phyloP scores from a whole-genome alignment of 2,329 filamentous ascomycete genomes.

The Fusarium concolor region DNA sequence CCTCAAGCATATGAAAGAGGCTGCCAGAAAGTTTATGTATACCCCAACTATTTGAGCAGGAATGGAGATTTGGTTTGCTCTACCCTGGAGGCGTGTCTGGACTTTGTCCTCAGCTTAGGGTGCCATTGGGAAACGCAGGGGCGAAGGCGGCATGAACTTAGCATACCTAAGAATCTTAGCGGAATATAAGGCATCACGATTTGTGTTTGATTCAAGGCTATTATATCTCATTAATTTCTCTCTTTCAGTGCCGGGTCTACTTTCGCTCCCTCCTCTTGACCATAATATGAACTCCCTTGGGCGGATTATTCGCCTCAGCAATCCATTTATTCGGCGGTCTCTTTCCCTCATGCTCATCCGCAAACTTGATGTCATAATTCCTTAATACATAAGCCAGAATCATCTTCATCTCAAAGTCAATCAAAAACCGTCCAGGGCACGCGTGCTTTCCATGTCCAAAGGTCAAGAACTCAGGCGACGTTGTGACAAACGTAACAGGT shows the following conservation, averaged over 20 bases:
- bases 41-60: too few species aligned
- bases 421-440: conserved; percentile 48
- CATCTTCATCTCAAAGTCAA: conserved; percentile 51
- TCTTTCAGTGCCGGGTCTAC: not conserved
- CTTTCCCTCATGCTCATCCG: conserved; percentile 36
- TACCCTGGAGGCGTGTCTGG: too few species aligned
- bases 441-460: conserved; percentile 54
- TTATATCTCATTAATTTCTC: too few species aligned
- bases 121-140: too few species aligned
- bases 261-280: conserved; percentile 28
- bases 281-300: conserved; percentile 29
- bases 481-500: conserved; percentile 29
- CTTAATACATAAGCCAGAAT: conserved; percentile 40
- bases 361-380: conserved; percentile 40
- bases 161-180: too few species aligned
- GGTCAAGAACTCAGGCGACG: conserved; percentile 45
- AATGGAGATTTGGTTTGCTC: too few species aligned
- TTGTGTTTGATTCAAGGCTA: too few species aligned
- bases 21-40: too few species aligned
- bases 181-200: too few species aligned
- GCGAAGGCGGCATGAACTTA: too few species aligned
- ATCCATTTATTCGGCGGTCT: conserved; percentile 38
- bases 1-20: too few species aligned
- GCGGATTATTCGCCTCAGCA: conserved; percentile 37
- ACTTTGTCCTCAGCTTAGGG: too few species aligned